These are phyloP conservation scores for Lophiostoma macrostomum DNA, from an alignment of 495 filamentous ascomycete genomes.

Conservation along the genomic window DNA sequence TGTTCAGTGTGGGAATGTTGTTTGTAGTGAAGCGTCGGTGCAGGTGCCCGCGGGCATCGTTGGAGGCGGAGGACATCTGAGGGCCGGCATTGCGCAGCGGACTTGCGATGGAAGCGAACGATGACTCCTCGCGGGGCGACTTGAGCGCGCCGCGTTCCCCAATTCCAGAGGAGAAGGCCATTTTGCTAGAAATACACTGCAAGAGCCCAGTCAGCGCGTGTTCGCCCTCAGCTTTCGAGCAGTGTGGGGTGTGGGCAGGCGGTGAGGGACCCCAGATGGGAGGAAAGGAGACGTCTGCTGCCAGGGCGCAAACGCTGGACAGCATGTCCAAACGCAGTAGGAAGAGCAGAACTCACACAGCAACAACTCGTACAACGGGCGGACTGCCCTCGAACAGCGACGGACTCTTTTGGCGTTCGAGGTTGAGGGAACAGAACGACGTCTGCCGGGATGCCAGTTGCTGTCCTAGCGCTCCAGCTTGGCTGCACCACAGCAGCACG, in stretches of 20 bases:
- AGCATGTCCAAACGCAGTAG: background rate
- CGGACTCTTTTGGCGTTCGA: background rate
- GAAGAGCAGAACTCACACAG: conserved; percentile 14
- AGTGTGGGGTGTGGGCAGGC: conserved; percentile 18
- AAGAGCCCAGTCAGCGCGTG: conserved; percentile 13
- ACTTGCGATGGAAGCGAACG: conserved; percentile 67
- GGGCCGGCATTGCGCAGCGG: conserved; percentile 45
- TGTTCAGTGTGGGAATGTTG: conserved; percentile 63
- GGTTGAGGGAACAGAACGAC: conserved; percentile 10
- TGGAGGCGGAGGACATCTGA: conserved; percentile 32
- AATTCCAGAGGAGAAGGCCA: conserved; percentile 65
- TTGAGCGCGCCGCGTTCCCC: conserved; percentile 70
- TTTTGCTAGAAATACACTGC: conserved; percentile 38
- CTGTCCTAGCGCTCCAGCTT: too few relatives aligned
- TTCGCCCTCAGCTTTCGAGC: conserved; percentile 8
- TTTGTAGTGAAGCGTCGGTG: conserved; percentile 93
- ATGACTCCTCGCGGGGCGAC: conserved; percentile 65
- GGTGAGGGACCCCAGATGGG: conserved; percentile 33
- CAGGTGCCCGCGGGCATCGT: conserved; percentile 67
- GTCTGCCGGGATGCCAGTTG: too few relatives aligned
- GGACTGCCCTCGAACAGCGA: conserved; percentile 17
- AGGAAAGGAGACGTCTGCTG: conserved; percentile 1
- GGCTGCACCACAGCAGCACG: too few relatives aligned
- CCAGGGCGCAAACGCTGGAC: background rate
- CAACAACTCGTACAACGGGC: conserved; percentile 29